These are phyloP conservation scores for Cryphonectria carpinicola DNA, from an alignment of 2,329 filamentous ascomycete species.

Conservation along the genomic window DNA sequence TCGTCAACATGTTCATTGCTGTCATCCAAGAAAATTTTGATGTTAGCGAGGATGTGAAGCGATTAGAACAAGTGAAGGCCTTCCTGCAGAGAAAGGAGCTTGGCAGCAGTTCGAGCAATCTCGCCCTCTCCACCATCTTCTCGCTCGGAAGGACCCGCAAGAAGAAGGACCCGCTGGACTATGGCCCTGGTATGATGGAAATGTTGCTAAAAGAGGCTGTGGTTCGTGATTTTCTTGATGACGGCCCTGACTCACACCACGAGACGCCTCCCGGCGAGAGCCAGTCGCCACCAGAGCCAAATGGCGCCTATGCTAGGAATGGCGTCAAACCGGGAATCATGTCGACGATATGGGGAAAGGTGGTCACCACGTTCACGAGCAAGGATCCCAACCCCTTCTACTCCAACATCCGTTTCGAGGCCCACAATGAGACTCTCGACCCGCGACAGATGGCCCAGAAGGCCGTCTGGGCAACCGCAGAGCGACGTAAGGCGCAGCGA, in stretches of 20 bases:
- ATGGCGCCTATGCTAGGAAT: slow-evolving; percentile 41
- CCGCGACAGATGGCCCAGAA: slow-evolving; percentile 88
- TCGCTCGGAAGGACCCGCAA: slow-evolving; percentile 62
- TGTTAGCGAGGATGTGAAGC: slow-evolving; percentile 97
- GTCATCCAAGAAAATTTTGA: slow-evolving; percentile 99
- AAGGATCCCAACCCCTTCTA: slow-evolving; percentile 95
- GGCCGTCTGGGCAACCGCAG: slow-evolving; percentile 80
- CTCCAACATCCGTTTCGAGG: slow-evolving; percentile 70
- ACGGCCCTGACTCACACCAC: slow-evolving; percentile 56
- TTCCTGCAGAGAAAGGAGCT: slow-evolving; percentile 92
- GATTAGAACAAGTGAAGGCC: slow-evolving; percentile 91
- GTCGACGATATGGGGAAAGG: slow-evolving; percentile 63
- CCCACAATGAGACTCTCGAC: slow-evolving; percentile 77
- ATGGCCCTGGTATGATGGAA: slow-evolving; percentile 88
- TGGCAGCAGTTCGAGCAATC: slow-evolving; percentile 70
- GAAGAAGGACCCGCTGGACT: slow-evolving; percentile 83
- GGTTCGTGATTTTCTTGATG: slow-evolving; percentile 91
- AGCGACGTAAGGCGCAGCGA: slow-evolving; percentile 83
- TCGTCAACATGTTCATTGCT: slow-evolving; percentile 99
- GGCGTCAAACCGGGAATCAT: slow-evolving; percentile 60
- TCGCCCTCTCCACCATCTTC: slow-evolving; percentile 75
- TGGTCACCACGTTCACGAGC: slow-evolving; percentile 60
- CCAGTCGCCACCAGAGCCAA: slow-evolving; percentile 39
- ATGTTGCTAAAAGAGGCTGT: slow-evolving; percentile 97
- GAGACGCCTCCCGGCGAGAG: slow-evolving; percentile 42